Evolutionary conservation across 345 rosid species (phyloP).

Genomic region (Zanthoxylum bungeanum): DNA sequence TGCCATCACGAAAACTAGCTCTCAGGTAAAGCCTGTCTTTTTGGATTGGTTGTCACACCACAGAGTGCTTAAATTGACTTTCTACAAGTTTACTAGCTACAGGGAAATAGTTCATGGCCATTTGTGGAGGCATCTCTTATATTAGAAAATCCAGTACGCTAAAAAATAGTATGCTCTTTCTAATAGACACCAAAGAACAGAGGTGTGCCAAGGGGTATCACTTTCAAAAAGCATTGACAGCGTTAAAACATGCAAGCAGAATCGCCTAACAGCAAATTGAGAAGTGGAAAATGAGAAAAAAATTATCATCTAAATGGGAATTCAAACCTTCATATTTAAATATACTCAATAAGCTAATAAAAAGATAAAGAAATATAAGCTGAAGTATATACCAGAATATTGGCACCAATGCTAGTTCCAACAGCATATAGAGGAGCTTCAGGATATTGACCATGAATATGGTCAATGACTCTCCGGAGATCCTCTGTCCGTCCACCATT

Average conservation of each 20-base stretch:
- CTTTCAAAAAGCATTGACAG: not conserved
- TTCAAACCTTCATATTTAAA: not conserved
- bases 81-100: no score
- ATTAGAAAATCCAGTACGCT: not conserved
- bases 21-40: not conserved
- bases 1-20: not conserved
- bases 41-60: not conserved
- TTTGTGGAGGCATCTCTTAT: not conserved
- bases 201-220: not conserved
- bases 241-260: not conserved
- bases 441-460: slow-evolving; percentile 27
- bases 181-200: not conserved
- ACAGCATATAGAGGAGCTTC: slow-evolving; percentile 40
- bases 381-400: slow-evolving; percentile 33
- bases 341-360: not conserved
- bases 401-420: slow-evolving; percentile 46
- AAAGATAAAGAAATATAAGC: not conserved
- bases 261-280: not conserved
- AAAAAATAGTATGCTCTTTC: not conserved
- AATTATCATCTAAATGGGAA: not conserved
- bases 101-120: not conserved
- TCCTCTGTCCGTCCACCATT: slow-evolving; percentile 50
- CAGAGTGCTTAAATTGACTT: not conserved
- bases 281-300: not conserved
- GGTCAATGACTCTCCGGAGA: slow-evolving; percentile 22